Base-by-base conservation (phyloP, 208 protist genomes). In the Vickermania ingenoplastis region DNA sequence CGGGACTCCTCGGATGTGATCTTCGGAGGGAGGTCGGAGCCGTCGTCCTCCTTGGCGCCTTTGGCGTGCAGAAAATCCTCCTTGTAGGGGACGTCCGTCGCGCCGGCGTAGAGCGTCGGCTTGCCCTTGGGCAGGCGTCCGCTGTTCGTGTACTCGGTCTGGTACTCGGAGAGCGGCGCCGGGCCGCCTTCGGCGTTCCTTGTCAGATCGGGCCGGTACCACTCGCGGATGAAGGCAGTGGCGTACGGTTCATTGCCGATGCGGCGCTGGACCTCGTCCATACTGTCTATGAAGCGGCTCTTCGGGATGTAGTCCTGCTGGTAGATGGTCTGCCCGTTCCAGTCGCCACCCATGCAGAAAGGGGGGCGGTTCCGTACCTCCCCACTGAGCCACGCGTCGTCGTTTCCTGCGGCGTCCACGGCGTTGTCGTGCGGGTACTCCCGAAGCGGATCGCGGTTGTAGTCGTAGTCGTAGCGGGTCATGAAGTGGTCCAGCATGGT, bases 381-480 rank as follows among this genome's bases (percentile, higher is more conserved):
- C 0, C 86, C 81, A 53, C 86, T 89, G n/a, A 92, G 49, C 11
- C 31, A 59, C 22, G n/a, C 31, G 2, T 60, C 67, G 29, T 56
- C 52, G 4, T 50, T 61, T 41, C 29, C 53, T 4, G 23, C 25
- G 49, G 54, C 45, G 11, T 26, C 48, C 30, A 0, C 7, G 54
- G 4, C 31, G 14, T 17, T 41, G 11, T 54, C 57, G 25, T 25
- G 45, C 41, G 17, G 14, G 36, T 45, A 31, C 11, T 45, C 41
- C 11, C n/a, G n/a, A 1, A 2, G 31, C n/a, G 68, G 60, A 23
- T 86, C 67, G 2, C 80, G 69, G 58, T 89, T 88, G 76, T 91
- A 94, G 71, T 91, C 83, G 71, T 94, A 91, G 69, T 94, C 86
- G 60, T 94, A 89, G 21, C 77, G 78, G 4, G 86, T 89, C 81